Base-by-base conservation (phyloP, 2,329 filamentous ascomycete genomes). In the Hymenoscyphus salicellus region DNA sequence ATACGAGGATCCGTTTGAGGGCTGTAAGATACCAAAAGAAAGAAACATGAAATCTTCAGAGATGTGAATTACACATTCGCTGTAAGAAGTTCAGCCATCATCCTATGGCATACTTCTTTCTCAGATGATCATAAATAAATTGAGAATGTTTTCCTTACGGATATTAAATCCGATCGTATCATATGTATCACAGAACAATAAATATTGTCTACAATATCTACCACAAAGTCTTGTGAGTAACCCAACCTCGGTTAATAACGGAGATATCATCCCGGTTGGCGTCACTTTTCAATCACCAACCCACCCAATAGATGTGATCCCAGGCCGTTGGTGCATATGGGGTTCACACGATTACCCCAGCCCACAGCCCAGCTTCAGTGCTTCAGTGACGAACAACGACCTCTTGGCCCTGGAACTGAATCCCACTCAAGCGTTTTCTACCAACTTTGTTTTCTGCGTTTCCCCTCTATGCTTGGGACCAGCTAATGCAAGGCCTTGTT, bases 401-500 rank as follows among this genome's bases (percentile, higher is more conserved):
- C 46, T 52, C 46, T 52, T 52, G 46, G 46, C 46, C 46, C 46
- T 52, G 26, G 46, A 52, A 52, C 10, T 26, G 23, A 49, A 49
- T 52, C 46, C 46, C 46, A 26, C 46, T 52, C 46, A 52, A 52
- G 20, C 20, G 20, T 23, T 23, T 26, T 23, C 23, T 38, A 16
- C 46, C 46, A 52, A 52, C 46, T 26, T 52, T 56, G 55, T 30
- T 56, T 38, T 56, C 26, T 62, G 41, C 60, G 23, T 32, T 30
- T 17, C 7, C 7, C 16, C 55, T 30, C 49, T 23, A 59, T 59
- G 57, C 57, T 28, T 30, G 20, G 32, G 57, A 43, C 38, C 20
- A 41, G 20, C 58, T 61, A 17, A 63, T 60, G 49, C 43, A 38
- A 38, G 36, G 36, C 38, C 36, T 60, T 63, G 61, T 38, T 58